Evolutionary conservation across 1,284 basidiomycete species (phyloP), one percentile per base, ranked within the genome.

Genomic region (Clitocybe nebularis): DNA sequence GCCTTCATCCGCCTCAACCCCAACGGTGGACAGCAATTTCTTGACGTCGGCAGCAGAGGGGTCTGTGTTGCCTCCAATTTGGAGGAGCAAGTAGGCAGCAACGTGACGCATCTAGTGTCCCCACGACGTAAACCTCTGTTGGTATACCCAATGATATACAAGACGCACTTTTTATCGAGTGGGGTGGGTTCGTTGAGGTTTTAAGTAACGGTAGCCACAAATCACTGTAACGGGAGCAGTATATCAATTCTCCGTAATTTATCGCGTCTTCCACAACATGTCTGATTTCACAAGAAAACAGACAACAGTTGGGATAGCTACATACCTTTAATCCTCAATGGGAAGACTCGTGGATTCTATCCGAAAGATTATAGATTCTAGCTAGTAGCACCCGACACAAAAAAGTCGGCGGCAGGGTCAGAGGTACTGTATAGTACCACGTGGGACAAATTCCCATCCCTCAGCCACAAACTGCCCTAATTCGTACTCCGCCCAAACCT

Each of bases 71-170:
- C 96, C 96, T 58, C 93, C 96, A 66, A 85, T 81, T 70, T 90
- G 87, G 72, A 98, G 92, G 68, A 99, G 91, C 56, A 99, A 83
- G 79, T 97, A 99, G 57, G 92, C 93, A 75, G 94, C 95, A 73
- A 99, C 78, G 73, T 95, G 79, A 78, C 92, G 91, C 93, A 96
- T 95, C 88, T 92, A 20, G 14, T 13, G 14, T 33, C 10, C 22
- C 33, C 9, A 23, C 21, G 11, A 19, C 5, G 28, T 24, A 33
- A 39, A 24, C 34, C 30, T 2, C 11, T 10, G 8, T 25, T n/a
- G 19, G 13, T 36, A 3, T 3, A 17, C n/a, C n/a, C 5, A 30
- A 3, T 5, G 14, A 6, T 34, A 10, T 25, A 4, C 13, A 13
- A 7, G 19, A 60, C 66, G 43, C 50, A 76, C 75, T 71, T 72